Conservation (phyloP, 768 basidiomycete genomes). For the Suillus subaureus region DNA sequence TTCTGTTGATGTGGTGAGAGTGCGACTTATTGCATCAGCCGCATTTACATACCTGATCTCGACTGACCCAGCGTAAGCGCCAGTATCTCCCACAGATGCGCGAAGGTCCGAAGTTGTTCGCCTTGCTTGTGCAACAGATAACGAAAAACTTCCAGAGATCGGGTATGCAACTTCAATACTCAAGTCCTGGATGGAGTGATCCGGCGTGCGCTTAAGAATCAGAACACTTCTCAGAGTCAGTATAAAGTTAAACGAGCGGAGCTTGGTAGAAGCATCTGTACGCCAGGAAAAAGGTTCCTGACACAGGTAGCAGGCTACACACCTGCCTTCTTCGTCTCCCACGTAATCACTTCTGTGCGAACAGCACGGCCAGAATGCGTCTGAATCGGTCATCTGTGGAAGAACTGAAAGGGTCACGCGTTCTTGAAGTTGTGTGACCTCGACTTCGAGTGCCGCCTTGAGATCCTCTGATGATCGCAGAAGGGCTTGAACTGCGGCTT, state of each 20-base stretch:
- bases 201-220: conserved; percentile 20
- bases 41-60: conserved; percentile 41
- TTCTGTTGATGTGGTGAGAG: conserved; percentile 35
- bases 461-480: conserved; percentile 49
- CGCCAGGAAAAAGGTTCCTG: not conserved
- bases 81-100: conserved; percentile 14
- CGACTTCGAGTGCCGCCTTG: conserved; percentile 44
- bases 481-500: conserved; percentile 25
- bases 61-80: conserved; percentile 33
- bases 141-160: conserved; percentile 53
- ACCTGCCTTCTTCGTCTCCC: conserved; percentile 59
- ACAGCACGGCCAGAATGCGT: conserved; percentile 46
- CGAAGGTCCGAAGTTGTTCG: conserved; percentile 40
- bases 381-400: conserved; percentile 5
- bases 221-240: conserved; percentile 9
- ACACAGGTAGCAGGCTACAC: conserved; percentile 17
- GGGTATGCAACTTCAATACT: conserved; percentile 38
- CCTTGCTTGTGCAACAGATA: conserved; percentile 59
- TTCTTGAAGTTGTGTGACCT: conserved; percentile 9
- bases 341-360: conserved; percentile 46
- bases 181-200: not conserved
- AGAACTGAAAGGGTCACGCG: conserved; percentile 2
- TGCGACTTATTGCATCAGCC: conserved; percentile 5
- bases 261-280: not conserved
- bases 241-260: not conserved